phyloP scores from a whole-genome alignment of 2,329 filamentous ascomycete genomes.

The Fusarium xylarioides region DNA sequence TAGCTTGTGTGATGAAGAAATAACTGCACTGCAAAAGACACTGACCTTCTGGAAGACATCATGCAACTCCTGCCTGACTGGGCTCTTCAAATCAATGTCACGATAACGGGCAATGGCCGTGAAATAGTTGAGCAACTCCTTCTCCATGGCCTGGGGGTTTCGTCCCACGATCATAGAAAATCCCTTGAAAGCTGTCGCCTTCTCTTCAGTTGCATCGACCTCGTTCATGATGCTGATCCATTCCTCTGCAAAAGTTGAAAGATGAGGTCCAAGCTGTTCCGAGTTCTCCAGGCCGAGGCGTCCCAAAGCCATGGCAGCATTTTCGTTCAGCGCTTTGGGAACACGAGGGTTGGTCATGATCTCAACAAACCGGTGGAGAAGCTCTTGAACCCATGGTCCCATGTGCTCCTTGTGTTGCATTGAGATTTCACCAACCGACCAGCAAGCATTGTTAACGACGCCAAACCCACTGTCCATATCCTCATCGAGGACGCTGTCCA shows the following conservation, averaged over 20 bases:
- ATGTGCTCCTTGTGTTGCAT: constrained; percentile 80
- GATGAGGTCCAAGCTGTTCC: constrained; percentile 78
- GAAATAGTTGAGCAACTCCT: constrained; percentile 83
- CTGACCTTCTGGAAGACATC: constrained; percentile 80
- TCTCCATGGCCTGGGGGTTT: constrained; percentile 94
- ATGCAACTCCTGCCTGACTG: constrained; percentile 71
- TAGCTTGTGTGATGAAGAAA: not conserved
- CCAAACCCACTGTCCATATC: constrained; percentile 87
- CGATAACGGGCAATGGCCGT: constrained; percentile 82
- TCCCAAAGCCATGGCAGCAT: constrained; percentile 92
- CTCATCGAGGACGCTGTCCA: constrained; percentile 79
- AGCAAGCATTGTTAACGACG: constrained; percentile 97
- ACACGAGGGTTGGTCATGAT: constrained; percentile 89
- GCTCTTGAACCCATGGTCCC: constrained; percentile 77
- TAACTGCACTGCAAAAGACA: not conserved
- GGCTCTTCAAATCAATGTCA: constrained; percentile 67
- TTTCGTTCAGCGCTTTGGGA: constrained; percentile 88
- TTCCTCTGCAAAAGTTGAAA: constrained; percentile 80
- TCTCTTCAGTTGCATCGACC: constrained; percentile 90
- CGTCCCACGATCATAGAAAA: constrained; percentile 85
- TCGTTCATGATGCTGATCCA: constrained; percentile 86
- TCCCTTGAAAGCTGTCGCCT: constrained; percentile 90
- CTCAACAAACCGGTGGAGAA: constrained; percentile 79
- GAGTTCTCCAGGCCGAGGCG: constrained; percentile 84
- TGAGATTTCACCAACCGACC: constrained; percentile 93